Evolutionary conservation across 176 grass and related monocot species (phyloP).

Genomic region (Coix lacrymajobi): DNA sequence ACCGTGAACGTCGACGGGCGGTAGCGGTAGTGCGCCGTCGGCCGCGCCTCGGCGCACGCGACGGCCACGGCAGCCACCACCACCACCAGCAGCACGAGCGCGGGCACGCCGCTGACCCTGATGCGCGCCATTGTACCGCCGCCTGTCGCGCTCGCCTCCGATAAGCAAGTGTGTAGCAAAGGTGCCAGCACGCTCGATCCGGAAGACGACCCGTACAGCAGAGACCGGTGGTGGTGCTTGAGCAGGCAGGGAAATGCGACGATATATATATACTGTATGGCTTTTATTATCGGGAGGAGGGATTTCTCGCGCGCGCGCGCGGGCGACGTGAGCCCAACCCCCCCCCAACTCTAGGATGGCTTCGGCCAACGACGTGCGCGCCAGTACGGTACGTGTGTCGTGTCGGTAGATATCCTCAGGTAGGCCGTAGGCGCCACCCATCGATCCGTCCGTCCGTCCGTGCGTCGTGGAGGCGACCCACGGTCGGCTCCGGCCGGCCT

Average conservation of each 20-base stretch:
- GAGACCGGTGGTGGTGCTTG: background rate
- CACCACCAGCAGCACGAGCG: constrained; percentile 21
- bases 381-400: background rate
- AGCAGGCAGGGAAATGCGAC: background rate
- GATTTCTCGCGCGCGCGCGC: background rate
- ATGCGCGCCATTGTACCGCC: background rate
- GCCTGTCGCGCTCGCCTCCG: background rate
- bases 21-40: background rate
- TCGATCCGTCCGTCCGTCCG: background rate
- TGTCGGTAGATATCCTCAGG: background rate
- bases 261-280: background rate
- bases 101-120: background rate
- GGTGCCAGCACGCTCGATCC: background rate
- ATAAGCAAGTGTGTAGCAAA: background rate
- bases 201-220: background rate
- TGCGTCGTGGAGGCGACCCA: constrained; percentile 7
- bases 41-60: constrained; percentile 1
- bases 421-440: background rate
- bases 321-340: background rate
- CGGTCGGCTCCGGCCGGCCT: background rate
- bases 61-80: background rate
- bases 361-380: background rate
- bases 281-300: background rate
- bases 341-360: background rate
- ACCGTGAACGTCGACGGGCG: constrained; percentile 41